Evolutionary conservation across 305 asterid genomes (phyloP).

Genomic region (Fraxinus dipetala): DNA sequence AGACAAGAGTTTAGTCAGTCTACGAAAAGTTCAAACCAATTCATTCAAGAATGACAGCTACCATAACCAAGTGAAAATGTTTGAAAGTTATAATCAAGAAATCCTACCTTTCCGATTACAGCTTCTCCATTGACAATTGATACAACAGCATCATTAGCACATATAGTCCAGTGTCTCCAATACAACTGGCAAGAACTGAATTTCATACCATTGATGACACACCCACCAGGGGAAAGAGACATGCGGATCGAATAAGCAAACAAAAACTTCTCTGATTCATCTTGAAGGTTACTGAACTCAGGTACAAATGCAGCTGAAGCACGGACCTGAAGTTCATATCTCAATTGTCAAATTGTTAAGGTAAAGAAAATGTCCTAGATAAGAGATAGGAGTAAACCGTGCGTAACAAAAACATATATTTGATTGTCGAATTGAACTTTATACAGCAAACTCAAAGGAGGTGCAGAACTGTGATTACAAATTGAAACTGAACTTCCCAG

Average conservation of each 20-base stretch:
- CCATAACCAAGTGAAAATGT: background rate
- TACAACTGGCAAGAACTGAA: constrained; percentile 72
- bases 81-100: background rate
- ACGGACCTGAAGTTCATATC: constrained; percentile 56
- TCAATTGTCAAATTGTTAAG: background rate
- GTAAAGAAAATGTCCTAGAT: constrained; percentile 14
- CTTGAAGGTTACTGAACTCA: constrained; percentile 62
- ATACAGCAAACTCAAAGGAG: constrained; percentile 11
- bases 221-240: constrained; percentile 77
- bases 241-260: constrained; percentile 83
- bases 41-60: background rate
- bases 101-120: constrained; percentile 79
- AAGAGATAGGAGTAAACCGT: background rate
- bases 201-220: constrained; percentile 53
- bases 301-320: constrained; percentile 87
- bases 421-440: constrained; percentile 1
- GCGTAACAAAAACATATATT: background rate
- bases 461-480: background rate
- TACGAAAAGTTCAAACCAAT: background rate
- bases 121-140: constrained; percentile 71
- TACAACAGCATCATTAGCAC: constrained; percentile 48
- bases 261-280: constrained; percentile 48
- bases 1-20: background rate
- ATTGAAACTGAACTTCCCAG: background rate
- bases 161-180: constrained; percentile 81